Evolutionary conservation across 352 stramenopile genomes (phyloP).

Genomic region (Globisporangium uncinulatum): DNA sequence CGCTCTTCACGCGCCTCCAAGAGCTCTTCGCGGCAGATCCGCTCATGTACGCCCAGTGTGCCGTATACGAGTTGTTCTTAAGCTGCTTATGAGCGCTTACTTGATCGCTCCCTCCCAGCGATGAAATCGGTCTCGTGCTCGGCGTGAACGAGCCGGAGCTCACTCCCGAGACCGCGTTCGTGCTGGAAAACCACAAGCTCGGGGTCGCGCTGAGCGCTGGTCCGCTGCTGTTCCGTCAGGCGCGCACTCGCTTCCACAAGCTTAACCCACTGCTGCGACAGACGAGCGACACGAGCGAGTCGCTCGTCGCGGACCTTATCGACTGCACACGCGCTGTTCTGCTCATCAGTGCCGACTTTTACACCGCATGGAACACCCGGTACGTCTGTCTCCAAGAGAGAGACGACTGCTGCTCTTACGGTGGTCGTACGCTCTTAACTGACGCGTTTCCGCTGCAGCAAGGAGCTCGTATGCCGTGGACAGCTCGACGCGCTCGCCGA

Average conservation of each 20-base stretch:
- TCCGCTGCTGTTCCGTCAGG: slow-evolving; percentile 44
- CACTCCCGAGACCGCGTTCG: slow-evolving; percentile 49
- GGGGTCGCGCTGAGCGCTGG: slow-evolving; percentile 57
- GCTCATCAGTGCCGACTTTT: slow-evolving; percentile 77
- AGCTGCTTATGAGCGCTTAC: too few relatives aligned
- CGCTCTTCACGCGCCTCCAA: slow-evolving; percentile 12
- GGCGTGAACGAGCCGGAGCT: slow-evolving; percentile 36
- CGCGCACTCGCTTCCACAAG: slow-evolving; percentile 43
- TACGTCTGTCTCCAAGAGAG: slow-evolving; percentile 13
- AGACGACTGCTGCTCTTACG: not conserved
- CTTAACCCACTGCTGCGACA: slow-evolving; percentile 25
- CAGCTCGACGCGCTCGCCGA: slow-evolving; percentile 36
- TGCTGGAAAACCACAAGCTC: slow-evolving; percentile 73
- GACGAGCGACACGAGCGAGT: not conserved
- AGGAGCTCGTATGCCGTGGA: slow-evolving; percentile 40
- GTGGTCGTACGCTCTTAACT: not conserved
- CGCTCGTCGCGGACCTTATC: slow-evolving; percentile 27
- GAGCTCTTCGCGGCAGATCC: slow-evolving; percentile 58
- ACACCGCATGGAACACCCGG: slow-evolving; percentile 82
- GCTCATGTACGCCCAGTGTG: slow-evolving; percentile 39
- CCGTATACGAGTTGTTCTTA: too few relatives aligned
- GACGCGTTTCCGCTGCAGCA: slow-evolving; percentile 23
- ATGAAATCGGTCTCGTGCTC: slow-evolving; percentile 75
- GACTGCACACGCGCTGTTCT: slow-evolving; percentile 57
- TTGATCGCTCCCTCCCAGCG: slow-evolving; percentile 22